Evolutionary conservation across 2,329 filamentous ascomycete genomes (phyloP), one percentile per base, ranked within the genome.

Genomic region (Lomentospora prolificans): DNA sequence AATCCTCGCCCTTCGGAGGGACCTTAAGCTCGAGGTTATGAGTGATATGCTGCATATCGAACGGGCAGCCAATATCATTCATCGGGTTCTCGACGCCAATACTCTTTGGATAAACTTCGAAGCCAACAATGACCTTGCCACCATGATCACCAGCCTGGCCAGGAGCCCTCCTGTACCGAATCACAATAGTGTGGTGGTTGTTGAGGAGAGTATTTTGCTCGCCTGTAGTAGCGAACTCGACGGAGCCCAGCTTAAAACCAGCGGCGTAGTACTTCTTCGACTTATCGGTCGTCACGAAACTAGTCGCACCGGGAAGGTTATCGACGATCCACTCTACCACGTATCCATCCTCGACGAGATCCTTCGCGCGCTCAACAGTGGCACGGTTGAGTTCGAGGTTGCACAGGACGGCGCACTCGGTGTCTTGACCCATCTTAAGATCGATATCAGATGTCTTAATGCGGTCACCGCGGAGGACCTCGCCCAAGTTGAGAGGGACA

Each of bases 311-410:
- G 1, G 90, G 90, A 8, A 96, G 76, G 64, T 95, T 95, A 69
- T 96, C 90, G 60, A 94, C 87, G 61, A 95, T 95, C 90, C 90
- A 95, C 69, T 95, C 90, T 2, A 85, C 85, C n/a, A 94, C 84
- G 67, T 94, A 95, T 33, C 87, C 88, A 55, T 90, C 81, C 58
- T 79, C 80, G 39, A 95, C 85, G 64, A 95, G 72, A 59, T 90
- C 76, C 62, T 80, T 81, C 3, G 87, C 86, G 66, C 82, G 80
- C 62, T 79, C 77, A 57, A 95, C 69, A 50, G 85, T 86, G 50
- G 76, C 75, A 39, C 81, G 77, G 59, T 80, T 79, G 14, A 94
- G 75, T 55, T 85, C 77, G 53, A 78, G 78, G 36, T 79, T 86
- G 71, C 90, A 94, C 9, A 95, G 78, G 62, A 84, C 79, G 59